phyloP scores from a whole-genome alignment of 2,329 filamentous ascomycete genomes.

The Fusarium penzigii region DNA sequence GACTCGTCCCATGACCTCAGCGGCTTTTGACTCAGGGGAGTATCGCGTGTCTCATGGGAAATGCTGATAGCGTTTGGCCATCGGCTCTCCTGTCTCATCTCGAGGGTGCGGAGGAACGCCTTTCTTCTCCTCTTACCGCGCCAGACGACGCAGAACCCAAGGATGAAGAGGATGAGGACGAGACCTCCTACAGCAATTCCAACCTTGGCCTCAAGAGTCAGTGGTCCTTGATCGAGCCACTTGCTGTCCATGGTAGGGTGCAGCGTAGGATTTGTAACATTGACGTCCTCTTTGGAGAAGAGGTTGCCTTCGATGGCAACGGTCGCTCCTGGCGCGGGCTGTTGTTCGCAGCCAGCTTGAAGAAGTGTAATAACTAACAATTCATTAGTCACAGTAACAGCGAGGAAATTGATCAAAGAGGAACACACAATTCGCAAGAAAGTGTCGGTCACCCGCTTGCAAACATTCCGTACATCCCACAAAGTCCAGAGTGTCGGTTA shows the following conservation, averaged over 20 bases:
- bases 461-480: constrained; percentile 51
- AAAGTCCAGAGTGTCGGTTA: constrained; percentile 38
- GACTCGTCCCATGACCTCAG: constrained; percentile 56
- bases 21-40: constrained; percentile 55
- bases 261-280: constrained; percentile 51
- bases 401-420: background rate
- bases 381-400: constrained; percentile 19
- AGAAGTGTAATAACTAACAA: constrained; percentile 49
- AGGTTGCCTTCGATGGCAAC: constrained; percentile 53
- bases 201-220: constrained; percentile 57
- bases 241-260: constrained; percentile 41
- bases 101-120: constrained; percentile 50
- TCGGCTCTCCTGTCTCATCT: constrained; percentile 40
- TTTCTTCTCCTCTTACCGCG: constrained; percentile 57
- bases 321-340: constrained; percentile 46
- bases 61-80: constrained; percentile 41
- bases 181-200: constrained; percentile 58
- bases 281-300: constrained; percentile 51
- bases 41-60: constrained; percentile 34
- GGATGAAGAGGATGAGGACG: constrained; percentile 46
- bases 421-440: constrained; percentile 55
- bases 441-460: constrained; percentile 36
- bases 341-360: constrained; percentile 57
- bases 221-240: constrained; percentile 44
- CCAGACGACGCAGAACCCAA: constrained; percentile 56